Evolutionary conservation across 2,329 filamentous ascomycete species (phyloP).

Genomic region (Cladosporium sp.): DNA sequence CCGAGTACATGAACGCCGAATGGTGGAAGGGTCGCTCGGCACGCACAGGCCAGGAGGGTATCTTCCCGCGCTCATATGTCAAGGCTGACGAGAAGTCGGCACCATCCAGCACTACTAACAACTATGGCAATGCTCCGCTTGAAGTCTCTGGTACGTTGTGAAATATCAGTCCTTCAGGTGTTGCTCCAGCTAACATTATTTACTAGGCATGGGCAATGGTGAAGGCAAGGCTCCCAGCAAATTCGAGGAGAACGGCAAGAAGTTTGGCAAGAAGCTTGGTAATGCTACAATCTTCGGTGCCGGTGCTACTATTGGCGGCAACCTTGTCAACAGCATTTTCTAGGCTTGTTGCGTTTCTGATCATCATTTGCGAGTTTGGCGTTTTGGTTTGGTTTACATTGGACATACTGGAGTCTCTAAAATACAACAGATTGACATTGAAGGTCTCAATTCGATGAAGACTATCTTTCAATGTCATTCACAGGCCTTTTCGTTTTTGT

Average conservation of each 20-base stretch:
- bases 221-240: constrained; percentile 56
- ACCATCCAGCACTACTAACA: constrained; percentile 38
- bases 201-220: constrained; percentile 34
- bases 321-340: constrained; percentile 88
- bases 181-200: neutral
- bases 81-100: constrained; percentile 60
- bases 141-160: constrained; percentile 54
- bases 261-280: constrained; percentile 92
- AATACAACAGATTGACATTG: neutral
- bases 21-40: constrained; percentile 93
- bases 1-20: constrained; percentile 91
- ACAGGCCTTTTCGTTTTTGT: no score
- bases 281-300: constrained; percentile 86
- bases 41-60: constrained; percentile 78
- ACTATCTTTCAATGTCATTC: no score
- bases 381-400: neutral
- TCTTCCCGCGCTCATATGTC: constrained; percentile 93
- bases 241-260: constrained; percentile 73
- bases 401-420: neutral
- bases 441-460: no score
- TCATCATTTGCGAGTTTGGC: neutral
- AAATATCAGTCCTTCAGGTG: neutral
- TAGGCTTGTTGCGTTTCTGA: constrained; percentile 38
- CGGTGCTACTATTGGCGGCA: constrained; percentile 83
- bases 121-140: constrained; percentile 59